Evolutionary conservation across 2,329 filamentous ascomycete species (phyloP).

Genomic region (Hypoxylon sp.): DNA sequence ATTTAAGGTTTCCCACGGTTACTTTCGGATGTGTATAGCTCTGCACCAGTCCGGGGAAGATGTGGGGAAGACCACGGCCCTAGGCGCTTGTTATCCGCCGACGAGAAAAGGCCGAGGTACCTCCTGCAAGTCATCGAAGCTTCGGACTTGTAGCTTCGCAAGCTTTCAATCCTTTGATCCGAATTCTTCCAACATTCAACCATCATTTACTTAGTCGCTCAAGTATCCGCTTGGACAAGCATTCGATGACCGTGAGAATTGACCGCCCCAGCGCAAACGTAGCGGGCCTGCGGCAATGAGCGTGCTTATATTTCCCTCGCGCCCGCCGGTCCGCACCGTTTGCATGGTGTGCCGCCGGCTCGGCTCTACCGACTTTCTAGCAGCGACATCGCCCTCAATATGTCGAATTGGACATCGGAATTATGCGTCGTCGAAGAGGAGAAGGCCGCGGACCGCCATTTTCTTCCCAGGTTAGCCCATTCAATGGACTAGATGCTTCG

Average conservation of each 20-base stretch:
- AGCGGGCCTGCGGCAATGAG: conserved; percentile 54
- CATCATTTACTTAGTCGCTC: conserved; percentile 1
- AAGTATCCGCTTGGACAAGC: conserved; percentile 11
- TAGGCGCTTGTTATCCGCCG: conserved; percentile 26
- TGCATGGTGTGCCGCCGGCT: conserved; percentile 36
- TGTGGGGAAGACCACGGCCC: conserved; percentile 27
- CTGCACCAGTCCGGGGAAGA: conserved; percentile 30
- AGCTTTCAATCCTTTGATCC: conserved; percentile 34
- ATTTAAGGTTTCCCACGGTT: conserved; percentile 18
- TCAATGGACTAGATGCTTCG: not conserved
- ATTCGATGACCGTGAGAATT: conserved; percentile 46
- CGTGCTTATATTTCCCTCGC: conserved; percentile 47
- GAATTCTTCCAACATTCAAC: conserved; percentile 15
- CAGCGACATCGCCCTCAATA: conserved; percentile 43
- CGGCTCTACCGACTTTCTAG: conserved; percentile 21
- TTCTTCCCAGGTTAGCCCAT: conserved; percentile 69
- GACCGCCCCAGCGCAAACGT: conserved; percentile 47
- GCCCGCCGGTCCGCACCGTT: conserved; percentile 45
- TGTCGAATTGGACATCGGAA: conserved; percentile 33
- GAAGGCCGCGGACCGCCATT: conserved; percentile 67
- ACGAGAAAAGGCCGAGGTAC: conserved; percentile 36
- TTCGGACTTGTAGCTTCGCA: conserved; percentile 18
- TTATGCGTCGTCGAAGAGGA: conserved; percentile 54
- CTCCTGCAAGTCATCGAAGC: conserved; percentile 20
- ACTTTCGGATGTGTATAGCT: conserved; percentile 28